phyloP scores from a whole-genome alignment of 257 asterid species.

The Scutellaria minor region DNA sequence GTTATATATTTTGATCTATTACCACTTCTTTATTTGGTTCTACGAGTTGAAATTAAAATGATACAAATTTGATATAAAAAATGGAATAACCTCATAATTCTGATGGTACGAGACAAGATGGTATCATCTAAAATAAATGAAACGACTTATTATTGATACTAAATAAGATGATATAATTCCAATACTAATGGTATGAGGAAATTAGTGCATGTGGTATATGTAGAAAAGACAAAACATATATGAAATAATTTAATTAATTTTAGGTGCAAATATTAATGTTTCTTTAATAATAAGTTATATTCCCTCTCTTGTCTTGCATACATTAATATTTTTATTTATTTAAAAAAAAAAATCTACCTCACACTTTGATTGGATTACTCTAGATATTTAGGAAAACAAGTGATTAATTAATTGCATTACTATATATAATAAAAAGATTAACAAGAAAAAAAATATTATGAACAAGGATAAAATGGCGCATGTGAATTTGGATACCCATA shows the following conservation, averaged over 20 bases:
- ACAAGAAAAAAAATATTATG: neutral
- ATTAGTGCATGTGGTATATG: no score
- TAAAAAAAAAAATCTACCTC: neutral
- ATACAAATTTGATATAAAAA: no score
- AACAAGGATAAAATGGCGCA: conserved; percentile 20
- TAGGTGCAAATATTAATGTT: neutral
- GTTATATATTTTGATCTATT: no score
- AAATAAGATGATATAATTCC: no score
- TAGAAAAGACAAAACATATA: no score
- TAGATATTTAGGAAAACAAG: neutral
- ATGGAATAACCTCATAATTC: no score
- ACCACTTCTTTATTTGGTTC: neutral
- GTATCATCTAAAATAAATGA: no score
- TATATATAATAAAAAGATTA: neutral
- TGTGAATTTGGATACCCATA: neutral
- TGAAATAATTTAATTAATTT: neutral
- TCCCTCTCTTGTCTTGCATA: neutral
- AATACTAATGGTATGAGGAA: no score
- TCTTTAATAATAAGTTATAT: neutral
- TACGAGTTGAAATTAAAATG: neutral
- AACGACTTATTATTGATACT: no score
- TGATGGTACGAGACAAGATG: no score
- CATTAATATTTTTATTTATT: neutral
- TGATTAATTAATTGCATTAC: no score
- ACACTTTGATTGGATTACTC: neutral